Evolutionary conservation across 2,329 filamentous ascomycete genomes (phyloP).

Genomic region (Bimuria novae-zelandiae): DNA sequence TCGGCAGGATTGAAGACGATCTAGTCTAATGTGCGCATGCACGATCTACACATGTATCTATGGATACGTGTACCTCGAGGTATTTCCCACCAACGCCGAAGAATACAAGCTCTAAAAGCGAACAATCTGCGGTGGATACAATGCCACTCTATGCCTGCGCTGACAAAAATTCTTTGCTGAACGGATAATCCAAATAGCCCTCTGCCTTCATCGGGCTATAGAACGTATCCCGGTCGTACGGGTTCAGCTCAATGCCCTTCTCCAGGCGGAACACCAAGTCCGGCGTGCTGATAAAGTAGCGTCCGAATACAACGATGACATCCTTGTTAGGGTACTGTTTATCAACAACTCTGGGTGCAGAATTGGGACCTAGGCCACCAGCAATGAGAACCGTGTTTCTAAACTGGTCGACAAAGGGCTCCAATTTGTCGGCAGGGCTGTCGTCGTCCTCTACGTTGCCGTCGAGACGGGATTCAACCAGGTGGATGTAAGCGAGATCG

Average conservation of each 20-base stretch:
- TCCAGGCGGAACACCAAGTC: constrained; percentile 54
- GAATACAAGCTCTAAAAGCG: background rate
- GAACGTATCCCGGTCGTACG: constrained; percentile 54
- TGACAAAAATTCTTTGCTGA: constrained; percentile 25
- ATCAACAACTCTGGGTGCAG: constrained; percentile 43
- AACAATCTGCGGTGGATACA: background rate
- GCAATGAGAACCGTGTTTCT: constrained; percentile 45
- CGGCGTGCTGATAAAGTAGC: constrained; percentile 56
- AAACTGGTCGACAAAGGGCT: constrained; percentile 32
- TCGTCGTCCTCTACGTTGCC: constrained; percentile 46
- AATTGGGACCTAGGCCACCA: constrained; percentile 49
- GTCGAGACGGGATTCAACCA: constrained; percentile 62
- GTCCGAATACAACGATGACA: constrained; percentile 54
- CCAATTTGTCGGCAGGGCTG: constrained; percentile 21
- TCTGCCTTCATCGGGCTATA: constrained; percentile 44
- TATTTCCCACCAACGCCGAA: no score
- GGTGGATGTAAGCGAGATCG: constrained; percentile 52
- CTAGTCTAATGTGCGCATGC: no score
- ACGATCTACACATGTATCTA: no score
- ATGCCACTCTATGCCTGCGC: constrained; percentile 1
- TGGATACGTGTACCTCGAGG: no score
- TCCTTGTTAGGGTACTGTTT: constrained; percentile 51
- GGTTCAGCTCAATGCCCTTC: constrained; percentile 50
- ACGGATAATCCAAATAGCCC: constrained; percentile 51
- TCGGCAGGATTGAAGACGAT: no score